Evolutionary conservation across 2,329 filamentous ascomycete species (phyloP), one percentile per base, ranked within the genome.

Genomic region (Stemphylium vesicarium): DNA sequence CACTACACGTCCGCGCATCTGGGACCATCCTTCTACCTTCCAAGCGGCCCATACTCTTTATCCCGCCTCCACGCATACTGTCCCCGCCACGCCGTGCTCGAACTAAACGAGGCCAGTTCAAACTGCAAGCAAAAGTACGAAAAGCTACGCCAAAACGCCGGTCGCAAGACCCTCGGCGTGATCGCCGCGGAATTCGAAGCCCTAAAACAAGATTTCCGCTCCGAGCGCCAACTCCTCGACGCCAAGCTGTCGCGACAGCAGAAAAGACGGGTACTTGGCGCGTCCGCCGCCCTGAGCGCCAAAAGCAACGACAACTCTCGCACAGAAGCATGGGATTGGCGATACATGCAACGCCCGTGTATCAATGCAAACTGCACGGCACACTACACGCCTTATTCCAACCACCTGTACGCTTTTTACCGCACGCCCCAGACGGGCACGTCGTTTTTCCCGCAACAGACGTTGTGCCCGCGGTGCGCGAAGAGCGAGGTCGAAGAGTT

Each of bases 131-230:
- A 32, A 4, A 60, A 65, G 15, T 72, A 63, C 52, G 71, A 74
- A 39, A 18, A 33, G 8, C 63, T 72, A 56, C 62, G 71, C 13
- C 71, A 74, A 46, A 69, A 66, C n/a, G 70, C 70, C 4, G 69
- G 70, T 11, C 68, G 71, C 26, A 70, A 69, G 47, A 72, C 69
- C 3, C 66, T 74, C 8, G 63, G 66, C 9, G 33, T 50, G 9
- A 62, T 74, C 4, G 68, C 66, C 4, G 56, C 56, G 1, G 71
- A 73, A 31, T 73, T 72, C 32, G 70, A 72, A 10, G 40, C 50
- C 6, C 69, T 60, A 24, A 47, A 68, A 24, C 43, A 62, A 5
- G 22, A 43, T 2, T 62, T 67, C n/a, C 44, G 60, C 8, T 50
- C 63, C 4, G 60, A 64, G 4, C 54, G 62, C 13, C 24, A 54